Evolutionary conservation across 75 land plant genomes (phyloP).

Genomic region (Azolla pinnata): DNA sequence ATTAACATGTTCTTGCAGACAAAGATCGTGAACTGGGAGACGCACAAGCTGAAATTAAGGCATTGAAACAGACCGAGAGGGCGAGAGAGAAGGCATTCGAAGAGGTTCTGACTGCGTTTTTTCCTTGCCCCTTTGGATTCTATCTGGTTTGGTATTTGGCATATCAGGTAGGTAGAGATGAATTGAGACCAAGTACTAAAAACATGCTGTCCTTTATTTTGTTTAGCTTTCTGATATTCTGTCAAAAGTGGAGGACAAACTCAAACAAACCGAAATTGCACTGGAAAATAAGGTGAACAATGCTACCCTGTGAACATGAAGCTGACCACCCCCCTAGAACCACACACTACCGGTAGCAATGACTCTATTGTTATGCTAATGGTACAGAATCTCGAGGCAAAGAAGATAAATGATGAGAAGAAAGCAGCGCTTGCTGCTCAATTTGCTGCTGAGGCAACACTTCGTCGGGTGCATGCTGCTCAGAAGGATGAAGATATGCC

Average conservation of each 20-base stretch:
- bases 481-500: constrained; percentile 71
- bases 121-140: too few species aligned
- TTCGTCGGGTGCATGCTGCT: constrained; percentile 67
- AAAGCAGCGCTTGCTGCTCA: constrained; percentile 36
- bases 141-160: too few species aligned
- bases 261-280: constrained; percentile 48
- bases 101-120: constrained; percentile 60
- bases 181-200: too few species aligned
- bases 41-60: constrained; percentile 74
- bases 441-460: constrained; percentile 65
- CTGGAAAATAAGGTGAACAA: constrained; percentile 62
- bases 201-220: too few species aligned
- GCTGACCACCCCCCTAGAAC: too few species aligned
- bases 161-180: too few species aligned
- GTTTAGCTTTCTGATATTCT: constrained; percentile 55
- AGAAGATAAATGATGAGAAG: constrained; percentile 33
- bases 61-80: constrained; percentile 57
- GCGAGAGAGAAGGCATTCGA: constrained; percentile 75
- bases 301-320: neutral
- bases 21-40: constrained; percentile 81
- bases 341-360: too few species aligned
- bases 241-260: constrained; percentile 52
- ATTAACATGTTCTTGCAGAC: constrained; percentile 30
- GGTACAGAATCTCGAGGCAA: constrained; percentile 24
- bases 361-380: too few species aligned